Conservation (phyloP, 495 filamentous ascomycete species). For the Bryoglossum gracile region DNA sequence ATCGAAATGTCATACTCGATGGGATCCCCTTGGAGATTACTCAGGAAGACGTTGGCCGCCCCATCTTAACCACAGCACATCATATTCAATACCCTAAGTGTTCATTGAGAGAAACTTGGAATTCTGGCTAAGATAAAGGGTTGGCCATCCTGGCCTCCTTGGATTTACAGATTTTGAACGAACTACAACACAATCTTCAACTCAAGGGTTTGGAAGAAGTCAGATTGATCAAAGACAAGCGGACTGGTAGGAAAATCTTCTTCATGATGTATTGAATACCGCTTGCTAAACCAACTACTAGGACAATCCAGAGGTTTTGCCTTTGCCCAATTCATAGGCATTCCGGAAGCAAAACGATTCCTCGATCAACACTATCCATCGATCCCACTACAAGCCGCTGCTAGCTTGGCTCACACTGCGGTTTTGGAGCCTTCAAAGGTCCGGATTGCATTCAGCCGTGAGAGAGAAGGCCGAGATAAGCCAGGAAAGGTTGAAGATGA, state of each 20-base stretch:
- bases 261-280: too few relatives aligned
- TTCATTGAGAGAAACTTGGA: constrained; percentile 22
- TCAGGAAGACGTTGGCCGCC: constrained; percentile 55
- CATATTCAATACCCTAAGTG: constrained; percentile 21
- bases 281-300: constrained; percentile 26
- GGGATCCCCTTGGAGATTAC: constrained; percentile 48
- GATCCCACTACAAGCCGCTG: constrained; percentile 40
- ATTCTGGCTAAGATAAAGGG: constrained; percentile 40
- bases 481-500: constrained; percentile 53
- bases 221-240: constrained; percentile 57
- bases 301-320: constrained; percentile 57
- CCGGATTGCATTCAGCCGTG: constrained; percentile 50
- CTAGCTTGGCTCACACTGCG: constrained; percentile 27
- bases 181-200: constrained; percentile 52
- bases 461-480: constrained; percentile 47
- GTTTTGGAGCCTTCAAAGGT: constrained; percentile 51
- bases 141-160: constrained; percentile 27
- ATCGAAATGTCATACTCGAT: constrained; percentile 54
- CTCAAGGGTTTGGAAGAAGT: constrained; percentile 55
- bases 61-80: constrained; percentile 30
- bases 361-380: constrained; percentile 57
- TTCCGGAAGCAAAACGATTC: constrained; percentile 57
- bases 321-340: constrained; percentile 56
- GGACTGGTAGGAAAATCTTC: constrained; percentile 50
- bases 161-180: constrained; percentile 51